A percentile compares a stretch with the other conserved stretches of the same genome.
Evolutionary conservation across 257 asterid species (phyloP).

Genomic region (Penstemon eatonii): DNA sequence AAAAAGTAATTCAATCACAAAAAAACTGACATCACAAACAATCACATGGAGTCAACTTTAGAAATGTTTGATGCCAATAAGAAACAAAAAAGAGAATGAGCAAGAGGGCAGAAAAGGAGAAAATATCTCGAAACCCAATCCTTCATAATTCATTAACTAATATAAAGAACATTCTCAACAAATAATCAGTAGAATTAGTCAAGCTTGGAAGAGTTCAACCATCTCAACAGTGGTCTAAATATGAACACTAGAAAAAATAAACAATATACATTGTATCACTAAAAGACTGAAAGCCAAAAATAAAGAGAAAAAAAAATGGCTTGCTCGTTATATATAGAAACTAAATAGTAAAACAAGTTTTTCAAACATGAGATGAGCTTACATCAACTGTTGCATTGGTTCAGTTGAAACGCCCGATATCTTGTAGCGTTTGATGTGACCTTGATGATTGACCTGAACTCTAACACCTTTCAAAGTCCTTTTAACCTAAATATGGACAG

Average conservation of each 20-base stretch:
- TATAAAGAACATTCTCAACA: no score
- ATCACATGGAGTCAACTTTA: not conserved
- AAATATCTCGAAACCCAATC: not conserved
- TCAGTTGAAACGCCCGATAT: slow-evolving; percentile 45
- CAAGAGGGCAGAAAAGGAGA: not conserved
- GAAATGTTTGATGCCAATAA: not conserved
- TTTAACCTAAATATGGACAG: slow-evolving; percentile 42
- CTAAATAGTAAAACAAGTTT: not conserved
- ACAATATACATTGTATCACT: not conserved
- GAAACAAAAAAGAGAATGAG: not conserved
- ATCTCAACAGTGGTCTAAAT: not conserved
- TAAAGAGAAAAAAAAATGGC: not conserved
- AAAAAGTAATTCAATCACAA: not conserved
- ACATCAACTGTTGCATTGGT: slow-evolving; percentile 42
- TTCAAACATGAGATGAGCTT: slow-evolving; percentile 30
- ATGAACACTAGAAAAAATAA: not conserved
- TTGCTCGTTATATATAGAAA: not conserved
- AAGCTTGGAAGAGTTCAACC: not conserved
- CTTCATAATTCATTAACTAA: not conserved
- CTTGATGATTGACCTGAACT: slow-evolving; percentile 45
- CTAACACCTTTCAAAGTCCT: slow-evolving; percentile 49
- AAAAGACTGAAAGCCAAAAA: not conserved
- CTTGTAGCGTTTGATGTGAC: slow-evolving; percentile 41
- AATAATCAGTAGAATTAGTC: not conserved
- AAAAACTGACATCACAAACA: not conserved